A percentile compares a stretch with the other conserved stretches of the same genome.
phyloP scores from a whole-genome alignment of 1,139 yeast species.

The Debaryomycetaceae sp. region DNA sequence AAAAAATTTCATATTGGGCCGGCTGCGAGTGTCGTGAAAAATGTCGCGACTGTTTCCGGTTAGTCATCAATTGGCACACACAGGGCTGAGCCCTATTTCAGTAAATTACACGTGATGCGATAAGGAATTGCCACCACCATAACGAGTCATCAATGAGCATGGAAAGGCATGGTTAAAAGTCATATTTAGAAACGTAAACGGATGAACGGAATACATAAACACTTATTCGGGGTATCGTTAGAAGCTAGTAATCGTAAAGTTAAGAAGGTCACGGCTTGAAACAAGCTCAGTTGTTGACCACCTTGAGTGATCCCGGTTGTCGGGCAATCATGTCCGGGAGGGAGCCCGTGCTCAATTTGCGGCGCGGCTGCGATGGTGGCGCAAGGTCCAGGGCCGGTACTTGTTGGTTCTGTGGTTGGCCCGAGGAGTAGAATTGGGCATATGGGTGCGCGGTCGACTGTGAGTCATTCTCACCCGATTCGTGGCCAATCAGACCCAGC shows the following conservation, averaged over 20 bases:
- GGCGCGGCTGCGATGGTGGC: slow-evolving; percentile 27
- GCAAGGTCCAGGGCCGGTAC: slow-evolving; percentile 1
- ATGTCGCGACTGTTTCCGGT: no score
- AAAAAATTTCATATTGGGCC: slow-evolving; percentile 6
- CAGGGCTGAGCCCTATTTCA: no score
- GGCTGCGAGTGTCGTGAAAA: no score
- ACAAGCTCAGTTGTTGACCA: slow-evolving; percentile 25
- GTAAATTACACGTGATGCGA: no score
- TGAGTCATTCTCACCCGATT: slow-evolving; percentile 14
- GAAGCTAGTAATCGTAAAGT: neutral
- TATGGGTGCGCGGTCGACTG: slow-evolving; percentile 1
- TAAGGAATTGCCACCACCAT: no score
- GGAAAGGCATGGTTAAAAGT: no score
- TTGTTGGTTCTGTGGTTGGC: neutral
- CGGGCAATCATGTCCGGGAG: slow-evolving; percentile 52
- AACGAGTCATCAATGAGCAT: no score
- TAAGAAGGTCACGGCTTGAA: neutral
- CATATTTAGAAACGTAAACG: no score
- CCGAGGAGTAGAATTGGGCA: neutral
- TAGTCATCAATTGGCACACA: no score
- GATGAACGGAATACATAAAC: slow-evolving; percentile 2
- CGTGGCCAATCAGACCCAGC: slow-evolving; percentile 4
- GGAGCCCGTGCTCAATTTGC: slow-evolving; percentile 59
- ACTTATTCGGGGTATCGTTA: neutral
- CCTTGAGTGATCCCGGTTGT: slow-evolving; percentile 35